These are phyloP conservation scores for Chlamydomonas sp. DNA, from an alignment of 139 green algal genomes.

Conservation along the genomic window DNA sequence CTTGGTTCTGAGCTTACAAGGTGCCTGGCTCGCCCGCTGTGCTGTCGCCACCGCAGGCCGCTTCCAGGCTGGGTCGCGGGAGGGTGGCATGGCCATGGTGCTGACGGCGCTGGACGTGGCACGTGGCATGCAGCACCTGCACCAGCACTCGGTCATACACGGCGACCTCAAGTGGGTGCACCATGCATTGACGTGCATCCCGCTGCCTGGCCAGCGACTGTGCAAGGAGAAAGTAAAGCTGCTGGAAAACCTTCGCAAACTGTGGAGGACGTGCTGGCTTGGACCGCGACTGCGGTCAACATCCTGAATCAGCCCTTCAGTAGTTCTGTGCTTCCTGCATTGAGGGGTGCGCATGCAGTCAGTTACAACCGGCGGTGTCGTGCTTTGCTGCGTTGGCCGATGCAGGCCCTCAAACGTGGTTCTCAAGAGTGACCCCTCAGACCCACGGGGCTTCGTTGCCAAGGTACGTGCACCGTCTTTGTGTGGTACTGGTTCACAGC, in stretches of 20 bases:
- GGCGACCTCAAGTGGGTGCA: neutral
- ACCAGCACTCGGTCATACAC: neutral
- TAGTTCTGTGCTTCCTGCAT: too few relatives aligned
- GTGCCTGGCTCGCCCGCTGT: neutral
- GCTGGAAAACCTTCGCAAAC: too few relatives aligned
- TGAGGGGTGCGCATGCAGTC: too few relatives aligned
- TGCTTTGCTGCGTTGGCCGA: neutral
- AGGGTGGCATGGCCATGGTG: neutral
- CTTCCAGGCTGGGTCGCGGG: neutral
- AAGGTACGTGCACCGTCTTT: neutral
- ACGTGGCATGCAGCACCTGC: slow-evolving; percentile 19
- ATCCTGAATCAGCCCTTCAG: too few relatives aligned
- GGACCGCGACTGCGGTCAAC: too few relatives aligned
- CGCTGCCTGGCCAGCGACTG: neutral
- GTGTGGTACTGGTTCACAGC: too few relatives aligned
- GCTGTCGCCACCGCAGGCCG: neutral
- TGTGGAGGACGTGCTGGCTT: too few relatives aligned
- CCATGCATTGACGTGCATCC: neutral
- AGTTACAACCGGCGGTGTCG: neutral
- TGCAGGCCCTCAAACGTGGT: slow-evolving; percentile 22
- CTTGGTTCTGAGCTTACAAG: too few relatives aligned
- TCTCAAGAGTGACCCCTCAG: neutral
- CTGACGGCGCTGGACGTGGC: slow-evolving; percentile 21
- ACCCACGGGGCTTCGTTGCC: slow-evolving; percentile 18
- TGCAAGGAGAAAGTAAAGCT: too few relatives aligned